Evolutionary conservation across 2,329 filamentous ascomycete species (phyloP), one percentile per base, ranked within the genome.

Genomic region (Cadophora malorum): DNA sequence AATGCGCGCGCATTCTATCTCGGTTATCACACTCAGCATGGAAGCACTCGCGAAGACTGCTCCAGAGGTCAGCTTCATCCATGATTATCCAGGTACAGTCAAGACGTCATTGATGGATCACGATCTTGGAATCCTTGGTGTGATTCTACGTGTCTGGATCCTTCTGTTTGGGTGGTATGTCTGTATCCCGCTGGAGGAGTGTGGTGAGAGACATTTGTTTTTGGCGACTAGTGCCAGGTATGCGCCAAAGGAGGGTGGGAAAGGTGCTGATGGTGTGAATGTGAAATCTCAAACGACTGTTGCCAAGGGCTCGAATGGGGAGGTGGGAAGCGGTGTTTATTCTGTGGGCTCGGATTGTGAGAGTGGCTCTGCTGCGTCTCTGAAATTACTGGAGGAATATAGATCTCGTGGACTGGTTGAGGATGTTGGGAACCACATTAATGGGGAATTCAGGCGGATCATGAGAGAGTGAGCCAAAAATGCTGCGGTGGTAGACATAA

Each of bases 161-260:
- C 59, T 52, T 9, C 21, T 62, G 3, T 64, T 67, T 16, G 59
- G 31, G 14, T 65, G 50, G 62, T 68, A 50, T 61, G 41, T 69
- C 16, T 65, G 52, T 23, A 65, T 74, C 1, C 67, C 69, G 1
- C 6, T 70, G 52, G 67, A 73, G n/a, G 73, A 74, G 67, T 53
- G 68, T 63, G 73, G 73, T 4, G 70, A 74, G 64, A 69, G 73
- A 56, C 73, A 74, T 56, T 41, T 73, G 14, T 73, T 63, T 25
- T 60, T 71, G 21, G 65, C 69, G 8, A 74, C 72, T 4, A 72
- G 71, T 71, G 67, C 52, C 1, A 61, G 62, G 31, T 74, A 55
- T 69, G 65, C 65, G 8, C 28, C 70, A 9, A 23, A 45, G 4
- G 31, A 49, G 25, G 59, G 55, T 1, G 52, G 38, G 0, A 28